These are phyloP conservation scores for Cordyceps militaris DNA, from an alignment of 2,329 filamentous ascomycete species.

Conservation along the genomic window DNA sequence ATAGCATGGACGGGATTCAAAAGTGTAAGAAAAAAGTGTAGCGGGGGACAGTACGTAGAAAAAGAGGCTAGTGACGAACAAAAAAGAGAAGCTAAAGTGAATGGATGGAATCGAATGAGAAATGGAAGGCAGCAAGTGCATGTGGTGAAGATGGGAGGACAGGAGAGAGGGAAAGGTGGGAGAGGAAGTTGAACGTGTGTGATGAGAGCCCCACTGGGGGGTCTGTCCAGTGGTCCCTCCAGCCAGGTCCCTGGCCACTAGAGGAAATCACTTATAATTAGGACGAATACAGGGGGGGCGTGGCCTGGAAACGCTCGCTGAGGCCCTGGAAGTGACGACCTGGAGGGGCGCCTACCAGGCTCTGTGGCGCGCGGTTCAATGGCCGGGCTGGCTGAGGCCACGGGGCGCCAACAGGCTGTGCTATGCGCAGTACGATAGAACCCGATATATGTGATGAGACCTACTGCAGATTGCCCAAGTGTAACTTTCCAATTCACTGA, in stretches of 20 bases:
- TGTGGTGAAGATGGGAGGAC: constrained; percentile 5
- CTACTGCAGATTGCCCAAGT: too few relatives aligned
- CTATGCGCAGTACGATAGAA: too few relatives aligned
- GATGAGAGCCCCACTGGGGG: background rate
- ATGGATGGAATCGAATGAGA: constrained; percentile 1
- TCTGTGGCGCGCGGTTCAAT: background rate
- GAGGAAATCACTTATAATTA: background rate
- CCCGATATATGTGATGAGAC: too few relatives aligned
- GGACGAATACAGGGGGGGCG: background rate
- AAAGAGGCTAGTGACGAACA: background rate
- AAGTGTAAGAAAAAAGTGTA: background rate
- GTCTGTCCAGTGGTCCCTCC: background rate
- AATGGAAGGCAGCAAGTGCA: constrained; percentile 2
- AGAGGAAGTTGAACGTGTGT: background rate
- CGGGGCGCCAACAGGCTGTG: background rate
- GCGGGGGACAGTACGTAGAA: background rate
- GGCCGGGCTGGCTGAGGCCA: background rate
- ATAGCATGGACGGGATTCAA: background rate
- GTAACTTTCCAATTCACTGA: too few relatives aligned
- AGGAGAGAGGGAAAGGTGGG: background rate
- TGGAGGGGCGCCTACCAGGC: background rate
- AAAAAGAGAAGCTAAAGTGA: constrained; percentile 7
- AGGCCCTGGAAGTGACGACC: background rate
- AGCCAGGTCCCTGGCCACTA: background rate
- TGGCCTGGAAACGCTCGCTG: background rate